phyloP scores from a whole-genome alignment of 2,329 filamentous ascomycete genomes.

The Uncinocarpus reesii region DNA sequence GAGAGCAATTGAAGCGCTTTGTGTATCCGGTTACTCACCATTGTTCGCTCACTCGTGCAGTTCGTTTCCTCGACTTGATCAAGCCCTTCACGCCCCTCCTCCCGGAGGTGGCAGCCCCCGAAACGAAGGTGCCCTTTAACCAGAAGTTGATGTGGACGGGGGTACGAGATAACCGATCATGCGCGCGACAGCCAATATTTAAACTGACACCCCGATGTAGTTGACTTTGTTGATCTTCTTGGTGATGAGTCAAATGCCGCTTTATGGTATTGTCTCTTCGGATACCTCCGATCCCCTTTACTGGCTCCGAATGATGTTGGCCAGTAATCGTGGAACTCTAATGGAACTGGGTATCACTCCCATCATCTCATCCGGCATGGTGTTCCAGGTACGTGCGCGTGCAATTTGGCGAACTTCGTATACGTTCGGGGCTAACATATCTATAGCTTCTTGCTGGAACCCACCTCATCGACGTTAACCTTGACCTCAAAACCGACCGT shows the following conservation, averaged over 20 bases:
- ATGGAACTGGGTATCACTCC: constrained; percentile 97
- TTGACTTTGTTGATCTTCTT: constrained; percentile 96
- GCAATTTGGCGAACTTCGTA: neutral
- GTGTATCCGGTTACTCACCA: neutral
- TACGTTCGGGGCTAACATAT: neutral
- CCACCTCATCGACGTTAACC: constrained; percentile 99
- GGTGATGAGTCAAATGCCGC: constrained; percentile 99
- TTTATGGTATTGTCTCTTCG: constrained; percentile 98
- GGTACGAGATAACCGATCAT: constrained; percentile 32
- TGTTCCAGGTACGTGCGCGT: constrained; percentile 62
- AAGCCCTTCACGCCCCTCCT: constrained; percentile 99
- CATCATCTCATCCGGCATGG: constrained; percentile 99
- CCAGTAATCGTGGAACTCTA: constrained; percentile 90
- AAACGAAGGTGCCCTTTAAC: constrained; percentile 98
- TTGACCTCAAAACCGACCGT: constrained; percentile 98
- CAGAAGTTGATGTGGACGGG: constrained; percentile 95
- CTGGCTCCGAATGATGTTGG: constrained; percentile 99
- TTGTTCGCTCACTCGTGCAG: constrained; percentile 41
- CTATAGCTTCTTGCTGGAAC: constrained; percentile 81
- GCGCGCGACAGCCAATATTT: constrained; percentile 10
- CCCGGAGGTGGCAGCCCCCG: constrained; percentile 95
- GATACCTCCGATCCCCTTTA: constrained; percentile 97
- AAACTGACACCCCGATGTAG: constrained; percentile 23
- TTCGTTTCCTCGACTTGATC: constrained; percentile 98
- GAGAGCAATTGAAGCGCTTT: constrained; percentile 8